These are phyloP conservation scores for Venturiaceae sp. DNA, from an alignment of 2,329 filamentous ascomycete species.

Conservation along the genomic window DNA sequence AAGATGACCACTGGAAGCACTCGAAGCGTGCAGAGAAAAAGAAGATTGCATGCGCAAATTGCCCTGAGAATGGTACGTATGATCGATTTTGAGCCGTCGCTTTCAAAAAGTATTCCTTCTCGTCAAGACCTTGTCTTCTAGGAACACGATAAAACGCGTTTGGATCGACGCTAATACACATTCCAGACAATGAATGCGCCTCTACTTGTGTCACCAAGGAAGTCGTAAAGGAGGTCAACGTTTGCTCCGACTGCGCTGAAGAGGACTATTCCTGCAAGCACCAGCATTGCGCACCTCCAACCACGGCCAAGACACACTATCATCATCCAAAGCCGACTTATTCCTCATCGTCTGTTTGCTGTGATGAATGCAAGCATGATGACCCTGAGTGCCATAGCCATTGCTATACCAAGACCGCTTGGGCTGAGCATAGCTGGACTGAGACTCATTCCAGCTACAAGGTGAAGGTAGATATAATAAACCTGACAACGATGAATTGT, in stretches of 20 bases:
- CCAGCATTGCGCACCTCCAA: neutral
- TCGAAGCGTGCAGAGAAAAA: neutral
- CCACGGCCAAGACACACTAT: no score
- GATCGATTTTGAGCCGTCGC: no score
- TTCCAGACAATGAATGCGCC: neutral
- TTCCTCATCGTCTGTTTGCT: neutral
- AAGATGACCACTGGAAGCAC: neutral
- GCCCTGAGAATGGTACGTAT: no score
- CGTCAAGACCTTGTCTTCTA: no score
- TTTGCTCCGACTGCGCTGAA: neutral
- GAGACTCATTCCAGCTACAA: neutral
- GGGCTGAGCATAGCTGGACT: neutral
- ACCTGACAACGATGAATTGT: no score
- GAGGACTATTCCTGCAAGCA: neutral
- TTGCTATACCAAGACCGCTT: conserved; percentile 4
- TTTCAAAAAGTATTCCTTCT: no score
- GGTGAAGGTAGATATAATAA: no score
- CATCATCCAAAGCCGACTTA: neutral
- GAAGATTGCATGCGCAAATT: neutral
- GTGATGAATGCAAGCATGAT: neutral
- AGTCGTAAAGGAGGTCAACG: neutral
- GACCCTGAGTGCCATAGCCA: neutral
- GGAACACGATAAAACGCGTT: no score
- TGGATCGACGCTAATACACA: no score
- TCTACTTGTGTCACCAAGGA: neutral